These are phyloP conservation scores for Saccharum spontaneum DNA, from an alignment of 176 grass and related monocot genomes.

Conservation along the genomic window DNA sequence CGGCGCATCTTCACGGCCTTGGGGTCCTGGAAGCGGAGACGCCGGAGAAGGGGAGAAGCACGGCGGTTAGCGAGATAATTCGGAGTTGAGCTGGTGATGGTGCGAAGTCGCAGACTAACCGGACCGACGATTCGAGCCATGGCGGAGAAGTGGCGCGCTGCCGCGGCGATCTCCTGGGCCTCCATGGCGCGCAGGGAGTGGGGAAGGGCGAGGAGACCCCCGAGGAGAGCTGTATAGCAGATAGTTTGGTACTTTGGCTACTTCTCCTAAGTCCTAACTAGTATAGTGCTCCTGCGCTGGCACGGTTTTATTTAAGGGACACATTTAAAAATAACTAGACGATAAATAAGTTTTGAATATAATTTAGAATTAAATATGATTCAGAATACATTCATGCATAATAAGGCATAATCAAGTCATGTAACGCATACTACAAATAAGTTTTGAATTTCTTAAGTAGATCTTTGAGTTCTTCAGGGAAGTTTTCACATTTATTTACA, in stretches of 20 bases:
- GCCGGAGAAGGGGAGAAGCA: neutral
- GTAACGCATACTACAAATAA: too few species aligned
- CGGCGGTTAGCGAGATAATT: conserved; percentile 23
- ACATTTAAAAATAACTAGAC: too few species aligned
- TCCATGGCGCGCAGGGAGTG: conserved; percentile 45
- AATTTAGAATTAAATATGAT: too few species aligned
- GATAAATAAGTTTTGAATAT: too few species aligned
- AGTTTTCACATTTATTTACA: too few species aligned
- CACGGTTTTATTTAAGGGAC: too few species aligned
- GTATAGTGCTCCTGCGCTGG: too few species aligned
- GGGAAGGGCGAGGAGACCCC: neutral
- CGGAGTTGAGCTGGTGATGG: neutral
- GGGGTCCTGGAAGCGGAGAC: conserved; percentile 58
- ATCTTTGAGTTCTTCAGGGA: too few species aligned
- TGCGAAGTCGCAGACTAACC: conserved; percentile 46
- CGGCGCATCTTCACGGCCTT: conserved; percentile 90
- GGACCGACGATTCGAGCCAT: conserved; percentile 74
- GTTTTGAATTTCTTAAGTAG: too few species aligned
- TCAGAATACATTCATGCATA: too few species aligned
- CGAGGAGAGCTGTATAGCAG: neutral
- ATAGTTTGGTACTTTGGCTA: neutral
- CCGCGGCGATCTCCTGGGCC: conserved; percentile 47
- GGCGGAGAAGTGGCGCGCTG: conserved; percentile 66
- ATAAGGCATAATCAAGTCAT: too few species aligned
- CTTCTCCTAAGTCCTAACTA: too few species aligned